phyloP scores from a whole-genome alignment of 164 flowering plant genomes.

The Macadamia integrifolia region DNA sequence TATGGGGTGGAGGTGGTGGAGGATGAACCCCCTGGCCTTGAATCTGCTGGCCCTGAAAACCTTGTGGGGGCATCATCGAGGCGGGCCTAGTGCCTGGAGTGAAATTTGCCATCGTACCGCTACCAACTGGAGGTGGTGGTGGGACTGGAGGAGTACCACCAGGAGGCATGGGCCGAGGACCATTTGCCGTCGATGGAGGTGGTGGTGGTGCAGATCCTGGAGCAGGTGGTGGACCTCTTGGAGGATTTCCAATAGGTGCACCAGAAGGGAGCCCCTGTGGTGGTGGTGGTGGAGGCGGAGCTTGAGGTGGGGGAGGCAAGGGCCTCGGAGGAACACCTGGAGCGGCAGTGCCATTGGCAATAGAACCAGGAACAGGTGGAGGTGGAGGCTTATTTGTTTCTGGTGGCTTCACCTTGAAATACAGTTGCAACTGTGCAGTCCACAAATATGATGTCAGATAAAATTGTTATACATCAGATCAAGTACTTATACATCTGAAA shows the following conservation, averaged over 20 bases:
- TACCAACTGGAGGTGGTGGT: conserved; percentile 60
- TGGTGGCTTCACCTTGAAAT: conserved; percentile 80
- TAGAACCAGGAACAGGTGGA: conserved; percentile 44
- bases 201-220: too few species aligned
- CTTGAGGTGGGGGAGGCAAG: conserved; percentile 63
- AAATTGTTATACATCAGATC: too few species aligned
- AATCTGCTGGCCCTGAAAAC: conserved; percentile 71
- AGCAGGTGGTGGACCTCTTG: conserved; percentile 49
- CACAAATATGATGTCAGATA: too few species aligned
- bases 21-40: conserved; percentile 41
- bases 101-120: conserved; percentile 75
- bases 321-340: conserved; percentile 68
- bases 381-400: conserved; percentile 60
- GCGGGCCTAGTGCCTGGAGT: conserved; percentile 51
- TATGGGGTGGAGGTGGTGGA: conserved; percentile 66
- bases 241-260: conserved; percentile 43
- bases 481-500: too few species aligned
- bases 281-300: conserved; percentile 33
- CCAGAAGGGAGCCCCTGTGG: conserved; percentile 49
- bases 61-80: conserved; percentile 47
- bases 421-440: conserved; percentile 74
- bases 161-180: too few species aligned
- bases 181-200: too few species aligned
- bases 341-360: conserved; percentile 57
- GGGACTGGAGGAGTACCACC: too few species aligned